A percentile compares a stretch with the other conserved stretches of the same genome.
phyloP scores from a whole-genome alignment of 1,284 basidiomycete species.

The Trichosporon coremiiforme region DNA sequence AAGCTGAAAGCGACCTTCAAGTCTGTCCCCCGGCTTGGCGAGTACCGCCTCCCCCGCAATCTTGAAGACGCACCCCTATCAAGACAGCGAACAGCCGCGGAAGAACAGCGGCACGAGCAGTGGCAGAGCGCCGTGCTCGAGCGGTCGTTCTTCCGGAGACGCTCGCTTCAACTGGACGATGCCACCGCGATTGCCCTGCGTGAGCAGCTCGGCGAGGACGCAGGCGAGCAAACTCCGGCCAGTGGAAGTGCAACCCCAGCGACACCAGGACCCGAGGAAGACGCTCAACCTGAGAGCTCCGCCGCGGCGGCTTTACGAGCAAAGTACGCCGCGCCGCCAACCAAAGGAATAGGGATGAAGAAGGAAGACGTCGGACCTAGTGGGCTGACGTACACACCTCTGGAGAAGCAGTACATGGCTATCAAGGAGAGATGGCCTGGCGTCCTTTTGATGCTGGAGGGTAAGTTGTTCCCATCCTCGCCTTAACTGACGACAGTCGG shows the following conservation, averaged over 20 bases:
- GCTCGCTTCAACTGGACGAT: conserved; percentile 54
- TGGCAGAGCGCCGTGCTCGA: conserved; percentile 42
- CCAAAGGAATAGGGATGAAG: conserved; percentile 47
- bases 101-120: conserved; percentile 41
- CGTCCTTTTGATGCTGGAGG: conserved; percentile 78
- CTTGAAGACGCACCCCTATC: background rate
- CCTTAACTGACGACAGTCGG: conserved; percentile 60
- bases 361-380: conserved; percentile 69
- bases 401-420: conserved; percentile 76
- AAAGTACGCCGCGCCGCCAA: conserved; percentile 39
- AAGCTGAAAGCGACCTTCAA: conserved; percentile 6
- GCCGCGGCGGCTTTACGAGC: conserved; percentile 37
- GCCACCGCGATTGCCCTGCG: conserved; percentile 38
- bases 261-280: conserved; percentile 25
- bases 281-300: conserved; percentile 30
- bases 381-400: conserved; percentile 75
- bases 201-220: background rate
- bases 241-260: conserved; percentile 18
- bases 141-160: conserved; percentile 45
- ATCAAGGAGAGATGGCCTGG: conserved; percentile 74
- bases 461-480: conserved; percentile 30
- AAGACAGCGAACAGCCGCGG: conserved; percentile 35
- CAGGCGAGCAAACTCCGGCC: background rate
- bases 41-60: background rate
- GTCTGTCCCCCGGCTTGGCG: background rate